Evolutionary conservation across 257 asterid species (phyloP), one percentile per base, ranked within the genome.

Genomic region (Galeopsis tetrahit): DNA sequence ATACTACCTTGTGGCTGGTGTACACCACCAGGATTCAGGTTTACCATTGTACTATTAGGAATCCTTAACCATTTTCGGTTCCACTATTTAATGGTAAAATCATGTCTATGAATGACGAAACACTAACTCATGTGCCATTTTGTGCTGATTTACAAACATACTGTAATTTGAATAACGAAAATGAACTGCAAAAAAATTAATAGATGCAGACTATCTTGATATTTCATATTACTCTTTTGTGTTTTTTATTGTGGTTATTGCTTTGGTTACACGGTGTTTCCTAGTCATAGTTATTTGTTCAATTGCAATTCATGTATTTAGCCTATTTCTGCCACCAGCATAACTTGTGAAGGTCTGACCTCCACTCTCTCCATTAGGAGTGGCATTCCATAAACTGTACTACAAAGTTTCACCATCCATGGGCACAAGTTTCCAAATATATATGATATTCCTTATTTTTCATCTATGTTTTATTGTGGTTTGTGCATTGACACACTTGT

Each of bases 331-430:
- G 43, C 28, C 53, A 32, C 34, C 68, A 5, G 32, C 8, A 42
- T 68, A 36, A 52, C 36, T 73, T n/a, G 56, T 67, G 55, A 53
- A 75, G 59, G 32, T 28, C 6, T 68, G 56, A 52, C 46, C 48
- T 58, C 33, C 17, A 39, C 70, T 31, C 8, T 69, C 71, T 49
- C 63, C 44, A 60, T 49, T 68, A 21, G 43, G 46, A 65, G 58
- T 14, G 56, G 42, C 8, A 13, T 28, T 28, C n/a, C 21, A 4
- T 21, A 40, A 56, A 35, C 52, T 13, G 67, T 46, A 52, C 58
- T 11, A 69, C 58, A 35, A 64, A 46, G 65, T 69, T 68, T 21
- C 31, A 63, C 5, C 66, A 68, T 14, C 21, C 2, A 5, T 31
- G 31, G 32, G 28, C 39, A 58, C 38, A 8, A 67, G 52, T 35